These are phyloP conservation scores for Pogostemon cablin DNA, from an alignment of 257 asterid genomes.

Conservation along the genomic window DNA sequence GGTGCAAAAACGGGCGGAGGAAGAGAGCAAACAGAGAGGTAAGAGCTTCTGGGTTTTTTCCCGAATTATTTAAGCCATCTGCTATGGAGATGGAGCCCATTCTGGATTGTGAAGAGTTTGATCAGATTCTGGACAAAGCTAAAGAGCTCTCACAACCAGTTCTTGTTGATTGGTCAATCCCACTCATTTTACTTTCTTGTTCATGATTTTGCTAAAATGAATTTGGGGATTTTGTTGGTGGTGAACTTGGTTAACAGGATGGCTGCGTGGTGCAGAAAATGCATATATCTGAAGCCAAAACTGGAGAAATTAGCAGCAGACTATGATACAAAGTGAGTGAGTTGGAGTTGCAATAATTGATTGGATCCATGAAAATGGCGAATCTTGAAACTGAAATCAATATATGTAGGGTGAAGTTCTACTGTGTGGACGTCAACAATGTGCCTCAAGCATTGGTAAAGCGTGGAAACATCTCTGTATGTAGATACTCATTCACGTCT, in stretches of 20 bases:
- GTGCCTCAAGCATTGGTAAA: conserved; percentile 80
- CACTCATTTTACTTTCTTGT: not conserved
- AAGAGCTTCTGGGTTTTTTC: conserved; percentile 51
- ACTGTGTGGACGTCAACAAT: conserved; percentile 81
- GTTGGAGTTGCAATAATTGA: not conserved
- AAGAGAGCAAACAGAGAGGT: conserved; percentile 39
- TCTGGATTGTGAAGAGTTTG: conserved; percentile 56
- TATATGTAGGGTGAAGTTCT: conserved; percentile 61
- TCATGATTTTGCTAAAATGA: no score
- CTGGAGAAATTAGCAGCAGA: conserved; percentile 90
- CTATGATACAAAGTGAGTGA: conserved; percentile 63
- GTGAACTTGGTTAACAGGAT: conserved; percentile 52
- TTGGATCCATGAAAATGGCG: not conserved
- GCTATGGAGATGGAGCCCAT: conserved; percentile 60
- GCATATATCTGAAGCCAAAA: conserved; percentile 89
- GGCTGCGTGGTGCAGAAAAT: conserved; percentile 98
- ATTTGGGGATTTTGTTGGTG: no score
- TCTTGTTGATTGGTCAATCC: conserved; percentile 68
- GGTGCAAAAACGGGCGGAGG: conserved; percentile 43
- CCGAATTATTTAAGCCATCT: conserved; percentile 48
- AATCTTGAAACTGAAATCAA: conserved; percentile 3
- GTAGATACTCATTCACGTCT: conserved; percentile 18
- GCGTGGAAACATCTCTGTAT: conserved; percentile 83
- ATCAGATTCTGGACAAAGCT: conserved; percentile 64
- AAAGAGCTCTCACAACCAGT: conserved; percentile 63